phyloP scores from a whole-genome alignment of 306 rosid genomes.

The Trifolium pratense region DNA sequence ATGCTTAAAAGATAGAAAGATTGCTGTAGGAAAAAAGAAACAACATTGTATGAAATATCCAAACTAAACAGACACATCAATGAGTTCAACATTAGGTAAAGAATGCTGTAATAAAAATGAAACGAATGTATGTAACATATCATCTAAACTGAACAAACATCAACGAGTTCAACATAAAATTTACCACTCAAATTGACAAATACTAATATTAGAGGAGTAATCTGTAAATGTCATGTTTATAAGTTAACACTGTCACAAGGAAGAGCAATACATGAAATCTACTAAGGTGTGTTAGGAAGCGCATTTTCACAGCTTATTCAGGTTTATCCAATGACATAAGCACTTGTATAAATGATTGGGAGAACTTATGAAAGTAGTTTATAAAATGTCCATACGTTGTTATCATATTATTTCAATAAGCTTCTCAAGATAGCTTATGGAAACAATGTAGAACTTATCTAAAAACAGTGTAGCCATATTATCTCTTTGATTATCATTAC shows the following conservation, averaged over 20 bases:
- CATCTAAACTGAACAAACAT: neutral
- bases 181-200: neutral
- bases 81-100: constrained; percentile 5
- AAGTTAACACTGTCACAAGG: no score
- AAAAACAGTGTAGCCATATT: no score
- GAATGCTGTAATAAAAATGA: neutral
- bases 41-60: neutral
- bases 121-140: constrained; percentile 2
- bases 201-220: neutral
- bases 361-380: neutral
- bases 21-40: neutral
- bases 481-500: no score
- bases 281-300: neutral
- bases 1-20: constrained; percentile 15
- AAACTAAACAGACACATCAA: constrained; percentile 18
- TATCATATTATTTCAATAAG: no score
- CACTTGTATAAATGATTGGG: neutral
- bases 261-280: neutral
- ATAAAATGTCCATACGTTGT: no score
- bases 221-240: no score
- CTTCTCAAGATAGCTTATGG: no score
- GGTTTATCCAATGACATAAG: neutral
- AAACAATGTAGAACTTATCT: no score
- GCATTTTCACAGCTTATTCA: neutral
- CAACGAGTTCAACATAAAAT: neutral